Evolutionary conservation across 192 early-diverging fungal species (phyloP).

Genomic region (Entrophospora sp.): DNA sequence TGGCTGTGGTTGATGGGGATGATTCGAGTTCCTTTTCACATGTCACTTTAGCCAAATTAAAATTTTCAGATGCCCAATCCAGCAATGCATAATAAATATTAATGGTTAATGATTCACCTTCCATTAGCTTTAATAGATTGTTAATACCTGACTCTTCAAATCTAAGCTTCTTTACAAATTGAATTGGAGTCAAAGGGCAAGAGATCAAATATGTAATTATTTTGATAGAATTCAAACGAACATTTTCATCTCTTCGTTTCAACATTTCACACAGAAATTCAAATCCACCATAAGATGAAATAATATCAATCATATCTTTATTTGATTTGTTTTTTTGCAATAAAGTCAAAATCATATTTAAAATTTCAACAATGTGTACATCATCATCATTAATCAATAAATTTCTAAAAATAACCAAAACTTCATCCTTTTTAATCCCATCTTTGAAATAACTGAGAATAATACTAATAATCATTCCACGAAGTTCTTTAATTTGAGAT

Average conservation of each 20-base stretch:
- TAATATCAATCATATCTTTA: slow-evolving; percentile 7
- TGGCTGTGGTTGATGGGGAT: neutral
- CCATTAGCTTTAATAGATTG: slow-evolving; percentile 13
- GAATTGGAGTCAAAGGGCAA: neutral
- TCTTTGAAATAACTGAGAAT: slow-evolving; percentile 15
- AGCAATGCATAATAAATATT: slow-evolving; percentile 9
- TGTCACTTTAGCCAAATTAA: neutral
- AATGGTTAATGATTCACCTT: neutral
- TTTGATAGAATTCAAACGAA: slow-evolving; percentile 13
- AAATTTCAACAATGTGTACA: slow-evolving; percentile 4
- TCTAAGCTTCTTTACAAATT: slow-evolving; percentile 16
- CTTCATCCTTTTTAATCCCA: slow-evolving; percentile 10
- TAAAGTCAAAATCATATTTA: slow-evolving; percentile 1
- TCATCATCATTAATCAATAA: slow-evolving; percentile 7
- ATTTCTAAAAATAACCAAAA: slow-evolving; percentile 12
- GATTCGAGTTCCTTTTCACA: neutral
- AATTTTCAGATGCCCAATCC: slow-evolving; percentile 8
- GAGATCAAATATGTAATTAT: slow-evolving; percentile 11
- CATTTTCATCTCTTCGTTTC: slow-evolving; percentile 16
- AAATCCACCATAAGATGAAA: slow-evolving; percentile 14
- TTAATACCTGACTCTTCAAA: slow-evolving; percentile 6
- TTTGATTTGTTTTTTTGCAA: neutral
- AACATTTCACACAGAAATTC: slow-evolving; percentile 18
- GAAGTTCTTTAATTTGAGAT: slow-evolving; percentile 16
- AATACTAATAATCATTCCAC: slow-evolving; percentile 4